Evolutionary conservation across 1,139 yeast genomes (phyloP).

Genomic region (Geotrichum europaeum): DNA sequence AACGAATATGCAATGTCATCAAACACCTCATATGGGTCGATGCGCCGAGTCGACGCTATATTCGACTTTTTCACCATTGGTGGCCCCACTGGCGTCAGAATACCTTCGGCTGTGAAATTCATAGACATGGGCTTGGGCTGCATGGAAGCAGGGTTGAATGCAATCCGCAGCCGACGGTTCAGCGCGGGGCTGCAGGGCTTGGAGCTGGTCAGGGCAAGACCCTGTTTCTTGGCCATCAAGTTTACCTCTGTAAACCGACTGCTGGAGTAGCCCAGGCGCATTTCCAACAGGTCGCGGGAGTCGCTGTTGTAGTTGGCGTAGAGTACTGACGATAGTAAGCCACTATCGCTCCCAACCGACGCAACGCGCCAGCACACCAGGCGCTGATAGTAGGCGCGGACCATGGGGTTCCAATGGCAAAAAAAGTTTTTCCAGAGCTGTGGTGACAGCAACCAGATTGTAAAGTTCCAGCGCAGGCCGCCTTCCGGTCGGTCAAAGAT

Average conservation of each 20-base stretch:
- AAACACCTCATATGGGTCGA: constrained; percentile 61
- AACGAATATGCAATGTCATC: constrained; percentile 69
- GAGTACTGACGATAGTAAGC: constrained; percentile 28
- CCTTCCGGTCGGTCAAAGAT: constrained; percentile 19
- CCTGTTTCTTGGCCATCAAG: constrained; percentile 16
- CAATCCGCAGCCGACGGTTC: constrained; percentile 43
- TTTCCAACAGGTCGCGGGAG: constrained; percentile 26
- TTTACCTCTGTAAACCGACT: constrained; percentile 24
- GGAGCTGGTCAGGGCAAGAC: constrained; percentile 25
- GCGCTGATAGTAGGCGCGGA: constrained; percentile 62
- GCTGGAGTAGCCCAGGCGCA: constrained; percentile 26
- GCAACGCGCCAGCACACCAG: constrained; percentile 67
- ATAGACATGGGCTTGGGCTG: constrained; percentile 4
- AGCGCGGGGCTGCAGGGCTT: constrained; percentile 48
- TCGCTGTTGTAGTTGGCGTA: constrained; percentile 30
- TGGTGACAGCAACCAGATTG: constrained; percentile 50
- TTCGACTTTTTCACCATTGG: not conserved
- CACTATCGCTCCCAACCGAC: constrained; percentile 29
- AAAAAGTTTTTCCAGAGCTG: constrained; percentile 51
- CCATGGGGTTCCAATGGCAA: constrained; percentile 74
- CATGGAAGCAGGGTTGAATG: constrained; percentile 34
- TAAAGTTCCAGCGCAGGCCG: constrained; percentile 38
- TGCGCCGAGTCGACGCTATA: constrained; percentile 22
- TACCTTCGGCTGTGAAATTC: constrained; percentile 1
- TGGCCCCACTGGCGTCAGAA: not conserved